Percentiles rank a stretch among this genome's conserved stretches.
Conservation (phyloP, 2,329 filamentous ascomycete species). For the Tothia fuscella region DNA sequence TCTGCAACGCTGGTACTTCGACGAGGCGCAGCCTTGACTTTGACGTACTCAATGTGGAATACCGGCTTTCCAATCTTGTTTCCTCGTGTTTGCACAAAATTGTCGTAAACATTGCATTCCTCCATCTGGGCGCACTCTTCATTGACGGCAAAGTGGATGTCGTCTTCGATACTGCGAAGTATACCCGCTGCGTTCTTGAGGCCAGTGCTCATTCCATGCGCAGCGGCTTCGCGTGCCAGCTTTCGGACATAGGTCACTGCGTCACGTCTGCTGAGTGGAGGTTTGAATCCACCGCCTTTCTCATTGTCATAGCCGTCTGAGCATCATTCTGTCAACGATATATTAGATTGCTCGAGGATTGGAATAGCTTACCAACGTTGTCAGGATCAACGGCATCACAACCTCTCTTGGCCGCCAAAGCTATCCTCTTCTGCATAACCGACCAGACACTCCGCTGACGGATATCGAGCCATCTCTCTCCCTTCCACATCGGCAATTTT, state of each 20-base stretch:
- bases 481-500: constrained; percentile 18
- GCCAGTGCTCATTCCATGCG: constrained; percentile 1
- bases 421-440: constrained; percentile 19
- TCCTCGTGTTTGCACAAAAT: constrained; percentile 36
- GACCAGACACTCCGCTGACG: constrained; percentile 16
- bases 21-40: neutral
- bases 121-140: constrained; percentile 36
- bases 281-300: constrained; percentile 4
- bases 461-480: constrained; percentile 19
- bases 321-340: neutral
- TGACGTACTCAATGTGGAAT: constrained; percentile 57
- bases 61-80: constrained; percentile 48
- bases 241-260: neutral
- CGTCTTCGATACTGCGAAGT: neutral
- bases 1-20: constrained; percentile 8
- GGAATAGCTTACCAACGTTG: constrained; percentile 12
- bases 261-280: neutral
- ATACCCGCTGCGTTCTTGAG: constrained; percentile 6
- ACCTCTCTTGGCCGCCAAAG: constrained; percentile 19
- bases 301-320: constrained; percentile 12
- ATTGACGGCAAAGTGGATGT: constrained; percentile 7
- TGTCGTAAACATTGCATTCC: constrained; percentile 41
- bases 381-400: constrained; percentile 28
- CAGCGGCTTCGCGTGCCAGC: neutral
- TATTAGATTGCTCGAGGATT: neutral